These are phyloP conservation scores for Sarcomyxa edulis DNA, from an alignment of 768 basidiomycete species.

Conservation along the genomic window DNA sequence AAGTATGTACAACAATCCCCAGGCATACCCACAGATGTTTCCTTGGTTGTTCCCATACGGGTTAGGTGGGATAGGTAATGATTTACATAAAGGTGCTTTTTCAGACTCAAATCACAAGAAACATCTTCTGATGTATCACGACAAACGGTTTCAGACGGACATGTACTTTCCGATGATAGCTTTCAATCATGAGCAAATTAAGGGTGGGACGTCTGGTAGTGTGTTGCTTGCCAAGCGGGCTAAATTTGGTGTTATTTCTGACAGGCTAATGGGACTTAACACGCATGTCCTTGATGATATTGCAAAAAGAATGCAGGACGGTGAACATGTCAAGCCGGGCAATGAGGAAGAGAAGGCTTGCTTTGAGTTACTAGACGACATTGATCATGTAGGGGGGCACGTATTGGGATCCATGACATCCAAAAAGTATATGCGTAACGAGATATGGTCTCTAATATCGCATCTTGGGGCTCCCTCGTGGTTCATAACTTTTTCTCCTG, in stretches of 20 bases:
- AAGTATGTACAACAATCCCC: slow-evolving; percentile 18
- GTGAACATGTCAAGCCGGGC: slow-evolving; percentile 17
- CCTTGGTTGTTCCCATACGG: slow-evolving; percentile 31
- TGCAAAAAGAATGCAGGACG: slow-evolving; percentile 13
- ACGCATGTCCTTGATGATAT: slow-evolving; percentile 14
- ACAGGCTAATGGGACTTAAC: slow-evolving; percentile 17
- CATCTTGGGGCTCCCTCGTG: slow-evolving; percentile 1
- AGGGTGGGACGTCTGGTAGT: slow-evolving; percentile 17
- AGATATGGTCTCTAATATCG: slow-evolving; percentile 2
- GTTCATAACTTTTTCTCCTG: slow-evolving; percentile 1
- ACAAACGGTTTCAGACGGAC: slow-evolving; percentile 34
- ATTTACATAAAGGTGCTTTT: slow-evolving; percentile 12
- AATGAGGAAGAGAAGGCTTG: slow-evolving; percentile 28
- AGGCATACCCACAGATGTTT: slow-evolving; percentile 25
- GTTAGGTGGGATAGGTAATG: slow-evolving; percentile 20
- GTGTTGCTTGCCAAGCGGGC: slow-evolving; percentile 20
- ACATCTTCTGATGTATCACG: slow-evolving; percentile 29
- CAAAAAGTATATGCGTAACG: neutral
- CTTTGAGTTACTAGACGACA: slow-evolving; percentile 24
- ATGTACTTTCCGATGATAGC: slow-evolving; percentile 28
- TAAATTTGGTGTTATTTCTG: slow-evolving; percentile 19
- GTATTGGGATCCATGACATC: slow-evolving; percentile 19
- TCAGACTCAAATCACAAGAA: slow-evolving; percentile 19
- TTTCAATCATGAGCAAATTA: slow-evolving; percentile 35
- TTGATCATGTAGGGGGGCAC: slow-evolving; percentile 28